phyloP scores from a whole-genome alignment of 768 basidiomycete species.

The Xerocomus brunneocitrinus region DNA sequence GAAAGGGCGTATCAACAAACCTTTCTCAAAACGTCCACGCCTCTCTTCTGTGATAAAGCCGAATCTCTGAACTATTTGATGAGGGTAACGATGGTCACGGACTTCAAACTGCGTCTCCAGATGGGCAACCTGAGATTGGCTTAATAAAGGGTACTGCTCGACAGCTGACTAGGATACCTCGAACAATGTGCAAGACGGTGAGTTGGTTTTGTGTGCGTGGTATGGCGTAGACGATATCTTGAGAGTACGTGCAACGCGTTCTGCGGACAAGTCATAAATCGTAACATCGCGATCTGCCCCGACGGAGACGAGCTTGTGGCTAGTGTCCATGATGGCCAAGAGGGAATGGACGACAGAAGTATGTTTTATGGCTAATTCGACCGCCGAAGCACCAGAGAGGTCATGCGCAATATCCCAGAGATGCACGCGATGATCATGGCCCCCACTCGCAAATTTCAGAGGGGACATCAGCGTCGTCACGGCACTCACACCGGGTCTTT shows the following conservation, averaged over 20 bases:
- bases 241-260: constrained; percentile 38
- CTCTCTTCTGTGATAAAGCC: constrained; percentile 36
- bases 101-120: constrained; percentile 50
- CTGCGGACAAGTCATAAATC: constrained; percentile 44
- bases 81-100: constrained; percentile 41
- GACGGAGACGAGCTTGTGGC: constrained; percentile 43
- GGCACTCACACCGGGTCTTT: constrained; percentile 40
- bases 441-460: constrained; percentile 44
- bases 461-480: constrained; percentile 39
- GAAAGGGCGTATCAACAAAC: constrained; percentile 21
- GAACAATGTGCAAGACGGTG: constrained; percentile 38
- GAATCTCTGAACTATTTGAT: constrained; percentile 38
- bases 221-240: constrained; percentile 41
- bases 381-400: constrained; percentile 28
- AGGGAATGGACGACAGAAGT: constrained; percentile 41
- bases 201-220: constrained; percentile 37
- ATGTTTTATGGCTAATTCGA: constrained; percentile 39
- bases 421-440: constrained; percentile 45
- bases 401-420: constrained; percentile 41
- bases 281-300: constrained; percentile 46
- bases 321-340: constrained; percentile 40
- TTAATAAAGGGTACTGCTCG: background rate
- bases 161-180: constrained; percentile 33
- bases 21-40: constrained; percentile 45
- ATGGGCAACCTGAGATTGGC: constrained; percentile 38